phyloP scores from a whole-genome alignment of 306 rosid species.

The Acacia melanoxylon region DNA sequence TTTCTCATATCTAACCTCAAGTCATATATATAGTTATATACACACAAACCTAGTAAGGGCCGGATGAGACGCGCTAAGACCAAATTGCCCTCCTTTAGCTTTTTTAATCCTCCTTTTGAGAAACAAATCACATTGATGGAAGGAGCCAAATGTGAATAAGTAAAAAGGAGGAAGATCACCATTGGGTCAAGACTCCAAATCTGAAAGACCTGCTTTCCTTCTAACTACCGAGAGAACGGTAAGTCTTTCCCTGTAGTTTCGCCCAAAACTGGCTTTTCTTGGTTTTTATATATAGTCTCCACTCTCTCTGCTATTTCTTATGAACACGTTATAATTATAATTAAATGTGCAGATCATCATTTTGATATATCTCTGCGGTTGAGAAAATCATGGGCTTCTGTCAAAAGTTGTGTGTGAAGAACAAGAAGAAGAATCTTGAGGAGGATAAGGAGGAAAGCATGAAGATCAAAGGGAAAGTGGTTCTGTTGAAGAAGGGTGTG shows the following conservation, averaged over 20 bases:
- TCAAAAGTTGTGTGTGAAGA: conserved; percentile 27
- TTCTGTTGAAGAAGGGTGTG: conserved; percentile 73
- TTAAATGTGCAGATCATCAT: background rate
- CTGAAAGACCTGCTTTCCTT: background rate
- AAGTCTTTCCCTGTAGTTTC: background rate
- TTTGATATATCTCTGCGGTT: background rate
- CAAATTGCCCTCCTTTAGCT: background rate
- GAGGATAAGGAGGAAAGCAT: conserved; percentile 23
- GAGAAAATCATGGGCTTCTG: conserved; percentile 18
- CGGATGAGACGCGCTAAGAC: background rate
- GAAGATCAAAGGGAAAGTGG: conserved; percentile 59
- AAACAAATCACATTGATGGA: background rate
- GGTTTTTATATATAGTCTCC: background rate
- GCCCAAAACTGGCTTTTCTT: background rate
- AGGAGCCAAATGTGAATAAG: background rate
- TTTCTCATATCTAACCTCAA: no score
- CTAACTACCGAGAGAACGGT: background rate
- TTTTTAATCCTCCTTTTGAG: no score
- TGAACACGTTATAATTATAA: background rate
- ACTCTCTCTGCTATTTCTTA: background rate
- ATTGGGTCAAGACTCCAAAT: background rate
- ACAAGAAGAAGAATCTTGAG: conserved; percentile 24
- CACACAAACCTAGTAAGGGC: background rate
- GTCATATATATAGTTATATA: no score
- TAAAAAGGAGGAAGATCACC: no score